Percentiles rank a stretch among this genome's conserved stretches.
phyloP scores from a whole-genome alignment of 805 yeast species.

The Sugiyamaella mastotermitis region DNA sequence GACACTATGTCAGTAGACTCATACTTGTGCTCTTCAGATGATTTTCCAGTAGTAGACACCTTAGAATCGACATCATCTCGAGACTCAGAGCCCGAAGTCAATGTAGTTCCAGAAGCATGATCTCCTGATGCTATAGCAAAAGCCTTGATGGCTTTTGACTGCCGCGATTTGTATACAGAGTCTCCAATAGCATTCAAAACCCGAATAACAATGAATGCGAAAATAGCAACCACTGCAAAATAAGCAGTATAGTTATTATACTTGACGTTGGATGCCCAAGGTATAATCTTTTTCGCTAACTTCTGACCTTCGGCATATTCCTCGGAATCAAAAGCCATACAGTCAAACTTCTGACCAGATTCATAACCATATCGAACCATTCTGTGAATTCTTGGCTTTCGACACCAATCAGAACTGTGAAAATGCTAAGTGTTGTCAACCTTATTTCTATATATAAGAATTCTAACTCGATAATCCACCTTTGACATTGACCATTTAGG shows the following conservation, averaged over 20 bases:
- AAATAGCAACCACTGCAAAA: slow-evolving; percentile 10
- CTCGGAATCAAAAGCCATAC: slow-evolving; percentile 7
- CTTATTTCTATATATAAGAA: too few relatives aligned
- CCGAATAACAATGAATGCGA: slow-evolving; percentile 9
- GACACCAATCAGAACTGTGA: too few relatives aligned
- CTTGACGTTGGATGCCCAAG: slow-evolving; percentile 10
- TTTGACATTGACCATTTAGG: too few relatives aligned
- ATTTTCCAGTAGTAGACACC: not conserved
- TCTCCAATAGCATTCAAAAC: slow-evolving; percentile 1
- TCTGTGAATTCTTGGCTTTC: too few relatives aligned
- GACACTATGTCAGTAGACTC: not conserved
- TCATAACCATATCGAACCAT: not conserved
- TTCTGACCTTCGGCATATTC: slow-evolving; percentile 12
- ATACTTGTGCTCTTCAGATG: not conserved
- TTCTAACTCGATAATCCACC: too few relatives aligned
- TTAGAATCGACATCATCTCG: not conserved
- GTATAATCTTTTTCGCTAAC: slow-evolving; percentile 7
- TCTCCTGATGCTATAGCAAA: not conserved
- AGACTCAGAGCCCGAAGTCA: not conserved
- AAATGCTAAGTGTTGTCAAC: too few relatives aligned
- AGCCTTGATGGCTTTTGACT: not conserved
- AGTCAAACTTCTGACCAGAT: slow-evolving; percentile 5
- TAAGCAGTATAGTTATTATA: slow-evolving; percentile 15
- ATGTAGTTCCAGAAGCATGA: not conserved
- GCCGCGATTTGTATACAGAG: not conserved